A percentile compares a stretch with the other conserved stretches of the same genome.
Conservation (phyloP, 2,329 filamentous ascomycete species). For the Dactylellina haptotyla region DNA sequence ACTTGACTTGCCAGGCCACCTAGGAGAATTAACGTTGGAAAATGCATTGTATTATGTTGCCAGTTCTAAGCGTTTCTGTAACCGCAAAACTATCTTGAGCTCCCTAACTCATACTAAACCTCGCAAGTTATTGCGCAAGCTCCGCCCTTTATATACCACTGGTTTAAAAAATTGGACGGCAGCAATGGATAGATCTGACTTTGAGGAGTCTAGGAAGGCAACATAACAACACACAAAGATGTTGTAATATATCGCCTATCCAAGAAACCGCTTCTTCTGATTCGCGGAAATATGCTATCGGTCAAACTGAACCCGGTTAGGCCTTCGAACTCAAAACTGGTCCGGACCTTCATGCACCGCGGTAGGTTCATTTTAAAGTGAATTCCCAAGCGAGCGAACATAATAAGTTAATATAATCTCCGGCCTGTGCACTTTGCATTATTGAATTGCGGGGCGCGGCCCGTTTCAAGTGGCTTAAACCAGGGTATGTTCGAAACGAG, state of each 20-base stretch:
- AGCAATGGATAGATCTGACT: no score
- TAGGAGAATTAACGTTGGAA: slow-evolving; percentile 17
- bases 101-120: no score
- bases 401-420: slow-evolving; percentile 2
- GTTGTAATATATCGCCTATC: not conserved
- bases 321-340: not conserved
- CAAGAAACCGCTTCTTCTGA: slow-evolving; percentile 14
- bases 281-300: slow-evolving; percentile 34
- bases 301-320: slow-evolving; percentile 21
- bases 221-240: no score
- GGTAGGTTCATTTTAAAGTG: no score
- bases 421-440: not conserved
- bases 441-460: slow-evolving; percentile 33
- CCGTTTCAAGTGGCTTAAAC: slow-evolving; percentile 22
- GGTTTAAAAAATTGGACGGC: no score
- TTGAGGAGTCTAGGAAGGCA: no score
- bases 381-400: slow-evolving; percentile 21
- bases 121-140: no score
- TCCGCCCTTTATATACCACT: not conserved
- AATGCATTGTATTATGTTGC: slow-evolving; percentile 2
- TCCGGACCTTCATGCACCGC: not conserved
- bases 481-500: not conserved
- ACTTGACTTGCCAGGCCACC: slow-evolving; percentile 10
- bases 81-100: no score
- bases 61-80: no score